phyloP scores from a whole-genome alignment of 75 land plant genomes.

The Selaginella moellendorffii region DNA sequence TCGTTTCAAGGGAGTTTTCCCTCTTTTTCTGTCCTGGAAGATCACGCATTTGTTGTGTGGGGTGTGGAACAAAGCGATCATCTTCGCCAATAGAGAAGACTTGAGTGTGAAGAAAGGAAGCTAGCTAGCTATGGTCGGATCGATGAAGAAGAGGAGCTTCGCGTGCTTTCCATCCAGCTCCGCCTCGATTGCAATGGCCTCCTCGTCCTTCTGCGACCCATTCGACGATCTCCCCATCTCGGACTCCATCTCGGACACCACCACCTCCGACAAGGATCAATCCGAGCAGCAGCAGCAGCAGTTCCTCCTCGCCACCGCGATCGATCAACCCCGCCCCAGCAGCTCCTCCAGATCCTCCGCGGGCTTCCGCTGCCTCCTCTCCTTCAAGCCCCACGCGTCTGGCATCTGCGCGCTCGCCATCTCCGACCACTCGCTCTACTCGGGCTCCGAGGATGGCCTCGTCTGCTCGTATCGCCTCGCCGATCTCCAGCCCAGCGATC shows the following conservation, averaged over 20 bases:
- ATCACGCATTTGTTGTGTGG: too few species aligned
- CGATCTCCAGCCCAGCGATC: background rate
- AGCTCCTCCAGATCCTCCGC: too few species aligned
- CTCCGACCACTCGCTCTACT: background rate
- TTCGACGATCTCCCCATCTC: background rate
- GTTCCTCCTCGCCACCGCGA: background rate
- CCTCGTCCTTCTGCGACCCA: background rate
- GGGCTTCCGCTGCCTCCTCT: background rate
- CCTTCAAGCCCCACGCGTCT: background rate
- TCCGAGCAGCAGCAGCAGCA: background rate
- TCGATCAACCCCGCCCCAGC: background rate
- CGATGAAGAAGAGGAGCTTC: background rate
- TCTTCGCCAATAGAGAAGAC: too few species aligned
- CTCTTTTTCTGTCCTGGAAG: too few species aligned
- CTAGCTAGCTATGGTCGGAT: too few species aligned
- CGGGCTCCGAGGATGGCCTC: slow-evolving; percentile 2
- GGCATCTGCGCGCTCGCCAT: background rate
- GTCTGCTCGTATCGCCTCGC: background rate
- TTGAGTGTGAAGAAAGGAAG: too few species aligned
- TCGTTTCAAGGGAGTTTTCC: too few species aligned
- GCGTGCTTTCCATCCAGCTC: background rate
- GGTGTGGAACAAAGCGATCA: too few species aligned
- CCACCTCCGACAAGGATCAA: background rate
- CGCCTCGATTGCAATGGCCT: background rate
- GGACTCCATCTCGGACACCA: background rate